A percentile compares a stretch with the other conserved stretches of the same genome.
Evolutionary conservation across 805 yeast species (phyloP).

Genomic region (Sporopachydermia lactativora): DNA sequence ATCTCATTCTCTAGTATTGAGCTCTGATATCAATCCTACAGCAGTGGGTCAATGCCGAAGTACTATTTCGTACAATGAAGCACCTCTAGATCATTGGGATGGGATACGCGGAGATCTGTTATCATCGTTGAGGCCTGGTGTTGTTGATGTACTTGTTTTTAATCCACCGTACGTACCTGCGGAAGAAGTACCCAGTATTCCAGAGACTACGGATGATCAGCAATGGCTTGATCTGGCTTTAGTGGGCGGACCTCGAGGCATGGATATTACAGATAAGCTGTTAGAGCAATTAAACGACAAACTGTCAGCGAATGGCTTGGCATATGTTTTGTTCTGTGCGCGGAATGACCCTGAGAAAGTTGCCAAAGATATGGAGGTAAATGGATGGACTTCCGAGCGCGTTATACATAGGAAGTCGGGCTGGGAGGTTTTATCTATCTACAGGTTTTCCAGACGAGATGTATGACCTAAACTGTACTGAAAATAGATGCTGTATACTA

Average conservation of each 20-base stretch:
- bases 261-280: conserved; percentile 65
- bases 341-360: conserved; percentile 68
- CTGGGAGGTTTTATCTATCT: conserved; percentile 82
- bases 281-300: conserved; percentile 38
- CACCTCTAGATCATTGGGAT: conserved; percentile 18
- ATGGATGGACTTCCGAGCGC: conserved; percentile 40
- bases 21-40: conserved; percentile 72
- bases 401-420: conserved; percentile 74
- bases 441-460: conserved; percentile 36
- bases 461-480: too few species aligned
- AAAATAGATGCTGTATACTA: too few species aligned
- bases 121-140: conserved; percentile 26
- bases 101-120: conserved; percentile 45
- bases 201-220: conserved; percentile 32
- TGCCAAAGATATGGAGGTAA: conserved; percentile 27
- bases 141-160: conserved; percentile 65
- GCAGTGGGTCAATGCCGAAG: conserved; percentile 3
- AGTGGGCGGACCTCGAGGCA: conserved; percentile 81
- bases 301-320: conserved; percentile 51
- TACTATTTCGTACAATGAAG: conserved; percentile 14
- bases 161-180: conserved; percentile 98
- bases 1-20: conserved; percentile 32
- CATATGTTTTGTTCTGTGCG: conserved; percentile 85
- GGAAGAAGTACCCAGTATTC: conserved; percentile 50
- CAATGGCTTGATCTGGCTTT: conserved; percentile 84